Percentiles rank a stretch among this genome's conserved stretches.
phyloP scores from a whole-genome alignment of 257 asterid species.

The Osmanthus fragrans region DNA sequence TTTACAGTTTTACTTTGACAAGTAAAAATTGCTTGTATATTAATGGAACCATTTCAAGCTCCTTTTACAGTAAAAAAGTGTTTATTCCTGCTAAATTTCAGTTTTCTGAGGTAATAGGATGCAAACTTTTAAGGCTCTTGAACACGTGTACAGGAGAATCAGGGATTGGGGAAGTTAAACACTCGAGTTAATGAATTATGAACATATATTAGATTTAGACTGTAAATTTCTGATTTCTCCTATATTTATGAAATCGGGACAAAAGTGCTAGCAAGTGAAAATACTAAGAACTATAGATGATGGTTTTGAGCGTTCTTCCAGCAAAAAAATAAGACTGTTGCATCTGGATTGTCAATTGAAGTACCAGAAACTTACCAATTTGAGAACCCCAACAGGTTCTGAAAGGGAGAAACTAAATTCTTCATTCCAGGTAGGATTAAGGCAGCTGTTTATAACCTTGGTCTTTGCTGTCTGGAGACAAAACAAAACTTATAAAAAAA shows the following conservation, averaged over 20 bases:
- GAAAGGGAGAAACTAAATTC: slow-evolving; percentile 44
- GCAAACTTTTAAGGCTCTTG: neutral
- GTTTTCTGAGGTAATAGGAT: neutral
- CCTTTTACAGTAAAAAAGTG: neutral
- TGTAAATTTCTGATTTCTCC: neutral
- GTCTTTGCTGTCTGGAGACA: slow-evolving; percentile 44
- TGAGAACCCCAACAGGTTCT: slow-evolving; percentile 39
- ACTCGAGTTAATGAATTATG: no score
- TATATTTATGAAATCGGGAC: neutral
- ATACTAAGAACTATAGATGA: neutral
- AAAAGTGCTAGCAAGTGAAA: neutral
- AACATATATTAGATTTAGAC: neutral
- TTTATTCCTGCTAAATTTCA: neutral
- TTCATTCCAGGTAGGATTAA: slow-evolving; percentile 58
- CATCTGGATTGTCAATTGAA: neutral
- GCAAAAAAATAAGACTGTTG: neutral
- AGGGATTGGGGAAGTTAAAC: no score
- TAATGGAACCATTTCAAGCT: neutral
- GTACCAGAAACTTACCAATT: slow-evolving; percentile 30
- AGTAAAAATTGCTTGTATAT: neutral
- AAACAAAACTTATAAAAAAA: neutral
- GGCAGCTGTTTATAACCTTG: slow-evolving; percentile 45
- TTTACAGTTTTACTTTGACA: neutral
- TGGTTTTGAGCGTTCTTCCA: neutral
- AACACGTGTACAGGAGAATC: neutral